Percentiles rank a stretch among this genome's conserved stretches.
These are phyloP conservation scores for Lasiodiplodia sp. DNA, from an alignment of 2,329 filamentous ascomycete genomes.

Conservation along the genomic window DNA sequence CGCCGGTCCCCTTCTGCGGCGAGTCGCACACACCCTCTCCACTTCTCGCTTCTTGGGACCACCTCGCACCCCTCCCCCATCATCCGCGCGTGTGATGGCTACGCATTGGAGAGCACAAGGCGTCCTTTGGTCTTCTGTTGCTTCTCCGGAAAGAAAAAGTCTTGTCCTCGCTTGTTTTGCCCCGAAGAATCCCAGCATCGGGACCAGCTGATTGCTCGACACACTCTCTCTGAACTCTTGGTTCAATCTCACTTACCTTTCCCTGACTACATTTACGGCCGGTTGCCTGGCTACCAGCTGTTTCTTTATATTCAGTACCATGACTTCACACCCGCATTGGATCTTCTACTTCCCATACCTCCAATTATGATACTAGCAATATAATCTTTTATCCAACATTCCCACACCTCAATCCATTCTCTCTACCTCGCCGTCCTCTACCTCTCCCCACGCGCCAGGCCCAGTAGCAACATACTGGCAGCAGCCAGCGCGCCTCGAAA, in stretches of 20 bases:
- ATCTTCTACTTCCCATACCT: neutral
- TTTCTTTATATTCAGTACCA: neutral
- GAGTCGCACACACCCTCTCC: conserved; percentile 18
- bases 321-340: neutral
- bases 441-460: too few relatives aligned
- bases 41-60: conserved; percentile 3
- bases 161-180: neutral
- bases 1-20: neutral
- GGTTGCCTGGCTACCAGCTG: neutral
- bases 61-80: neutral
- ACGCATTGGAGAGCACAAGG: neutral
- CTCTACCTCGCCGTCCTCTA: neutral
- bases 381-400: conserved; percentile 10
- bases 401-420: neutral
- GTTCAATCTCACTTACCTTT: neutral
- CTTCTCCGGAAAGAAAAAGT: neutral
- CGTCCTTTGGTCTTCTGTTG: neutral
- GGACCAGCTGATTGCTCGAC: conserved; percentile 1
- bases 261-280: neutral
- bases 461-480: too few relatives aligned
- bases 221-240: neutral
- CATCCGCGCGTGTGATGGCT: neutral
- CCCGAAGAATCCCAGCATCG: neutral
- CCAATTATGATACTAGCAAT: conserved; percentile 22
- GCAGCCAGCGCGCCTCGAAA: neutral